phyloP scores from a whole-genome alignment of 1,139 yeast genomes.

The Schizosaccharomyces versatilis region DNA sequence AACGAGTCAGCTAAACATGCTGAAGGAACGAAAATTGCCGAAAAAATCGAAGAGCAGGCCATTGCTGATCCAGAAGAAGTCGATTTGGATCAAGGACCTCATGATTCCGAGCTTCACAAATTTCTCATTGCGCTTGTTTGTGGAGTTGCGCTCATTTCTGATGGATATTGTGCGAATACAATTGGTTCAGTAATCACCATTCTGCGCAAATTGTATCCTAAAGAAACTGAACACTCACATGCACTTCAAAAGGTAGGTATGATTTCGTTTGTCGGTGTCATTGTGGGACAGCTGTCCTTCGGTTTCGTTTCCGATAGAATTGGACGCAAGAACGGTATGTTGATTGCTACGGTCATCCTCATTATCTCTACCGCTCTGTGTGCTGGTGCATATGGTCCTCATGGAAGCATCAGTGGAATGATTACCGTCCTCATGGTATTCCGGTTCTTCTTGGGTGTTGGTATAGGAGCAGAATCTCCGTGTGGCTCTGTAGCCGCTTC shows the following conservation, averaged over 20 bases:
- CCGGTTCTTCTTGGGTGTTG: constrained; percentile 62
- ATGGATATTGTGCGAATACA: constrained; percentile 27
- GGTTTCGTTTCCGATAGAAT: constrained; percentile 61
- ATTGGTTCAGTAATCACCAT: constrained; percentile 60
- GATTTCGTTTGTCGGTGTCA: constrained; percentile 82
- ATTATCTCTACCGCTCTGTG: constrained; percentile 55
- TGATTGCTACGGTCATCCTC: constrained; percentile 47
- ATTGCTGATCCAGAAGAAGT: no score
- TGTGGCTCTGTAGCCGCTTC: constrained; percentile 86
- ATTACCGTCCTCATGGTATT: constrained; percentile 64
- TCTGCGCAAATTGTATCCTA: constrained; percentile 42
- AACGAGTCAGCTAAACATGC: no score
- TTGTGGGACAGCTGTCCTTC: constrained; percentile 57
- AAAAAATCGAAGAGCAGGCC: no score
- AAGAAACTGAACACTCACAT: constrained; percentile 33
- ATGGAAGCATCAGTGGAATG: constrained; percentile 34
- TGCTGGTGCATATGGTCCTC: constrained; percentile 72
- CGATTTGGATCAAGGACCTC: no score
- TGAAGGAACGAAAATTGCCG: no score
- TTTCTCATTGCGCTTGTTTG: constrained; percentile 27
- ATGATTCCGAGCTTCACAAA: no score
- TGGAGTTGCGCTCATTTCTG: constrained; percentile 80
- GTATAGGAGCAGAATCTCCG: constrained; percentile 59
- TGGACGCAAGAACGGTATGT: constrained; percentile 64
- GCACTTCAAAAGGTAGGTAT: constrained; percentile 65